Conservation (phyloP, 257 asterid species). For the Cordia subcordata region DNA sequence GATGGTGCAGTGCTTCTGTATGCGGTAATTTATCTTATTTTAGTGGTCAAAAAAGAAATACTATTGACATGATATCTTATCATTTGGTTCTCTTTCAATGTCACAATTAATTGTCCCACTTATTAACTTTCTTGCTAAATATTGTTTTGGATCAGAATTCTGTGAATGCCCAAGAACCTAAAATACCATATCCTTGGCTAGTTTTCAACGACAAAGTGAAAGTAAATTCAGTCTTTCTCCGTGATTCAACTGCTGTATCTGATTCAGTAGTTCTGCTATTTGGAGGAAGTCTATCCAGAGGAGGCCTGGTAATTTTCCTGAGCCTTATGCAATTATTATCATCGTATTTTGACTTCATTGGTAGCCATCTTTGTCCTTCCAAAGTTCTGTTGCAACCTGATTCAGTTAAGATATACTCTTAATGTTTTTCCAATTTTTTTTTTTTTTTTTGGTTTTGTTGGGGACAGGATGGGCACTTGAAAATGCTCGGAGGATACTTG, state of each 20-base stretch:
- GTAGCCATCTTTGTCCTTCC: constrained; percentile 10
- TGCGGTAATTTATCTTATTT: constrained; percentile 46
- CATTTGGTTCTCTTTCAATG: neutral
- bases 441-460: too few relatives aligned
- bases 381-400: neutral
- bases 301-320: constrained; percentile 50
- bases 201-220: constrained; percentile 89
- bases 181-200: constrained; percentile 85
- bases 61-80: neutral
- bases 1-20: constrained; percentile 85
- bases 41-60: neutral
- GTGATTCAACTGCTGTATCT: constrained; percentile 90
- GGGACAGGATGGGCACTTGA: constrained; percentile 85
- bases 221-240: constrained; percentile 84
- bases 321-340: constrained; percentile 13
- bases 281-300: constrained; percentile 66
- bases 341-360: constrained; percentile 6
- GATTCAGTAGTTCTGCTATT: constrained; percentile 81
- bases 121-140: neutral
- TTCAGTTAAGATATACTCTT: neutral
- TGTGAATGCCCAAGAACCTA: constrained; percentile 68
- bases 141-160: constrained; percentile 49
- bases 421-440: constrained; percentile 10
- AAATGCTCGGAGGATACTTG: constrained; percentile 88
- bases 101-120: neutral